Evolutionary conservation across 345 rosid genomes (phyloP).

Genomic region (Nephelium lappaceum): DNA sequence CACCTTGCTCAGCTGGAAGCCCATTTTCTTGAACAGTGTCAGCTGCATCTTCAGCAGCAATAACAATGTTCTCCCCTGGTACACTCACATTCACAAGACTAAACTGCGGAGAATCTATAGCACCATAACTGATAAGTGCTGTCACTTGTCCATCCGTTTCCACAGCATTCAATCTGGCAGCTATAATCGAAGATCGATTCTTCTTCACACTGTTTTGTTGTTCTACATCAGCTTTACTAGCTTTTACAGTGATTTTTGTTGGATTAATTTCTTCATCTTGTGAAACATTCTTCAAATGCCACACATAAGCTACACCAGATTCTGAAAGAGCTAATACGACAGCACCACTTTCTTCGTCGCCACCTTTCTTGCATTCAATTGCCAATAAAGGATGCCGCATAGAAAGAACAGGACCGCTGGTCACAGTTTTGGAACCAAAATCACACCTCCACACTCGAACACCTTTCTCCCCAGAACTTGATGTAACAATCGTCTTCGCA

Average conservation of each 20-base stretch:
- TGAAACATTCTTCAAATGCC: constrained; percentile 33
- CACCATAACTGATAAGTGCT: constrained; percentile 38
- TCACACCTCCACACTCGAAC: constrained; percentile 47
- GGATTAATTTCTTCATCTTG: constrained; percentile 32
- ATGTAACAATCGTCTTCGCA: constrained; percentile 40
- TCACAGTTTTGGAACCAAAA: constrained; percentile 29
- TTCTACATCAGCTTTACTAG: constrained; percentile 22
- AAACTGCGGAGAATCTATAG: constrained; percentile 39
- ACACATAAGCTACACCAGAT: constrained; percentile 38
- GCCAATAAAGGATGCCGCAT: constrained; percentile 33
- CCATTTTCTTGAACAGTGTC: constrained; percentile 23
- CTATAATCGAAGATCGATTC: constrained; percentile 23
- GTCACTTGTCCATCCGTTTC: constrained; percentile 22
- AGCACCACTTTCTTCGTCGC: constrained; percentile 18
- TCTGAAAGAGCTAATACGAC: constrained; percentile 39
- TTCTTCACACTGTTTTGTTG: constrained; percentile 33
- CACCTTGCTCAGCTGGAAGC: constrained; percentile 28
- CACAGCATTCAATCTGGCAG: constrained; percentile 32
- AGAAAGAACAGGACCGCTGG: constrained; percentile 35
- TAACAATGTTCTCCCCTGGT: constrained; percentile 33
- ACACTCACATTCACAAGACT: constrained; percentile 30
- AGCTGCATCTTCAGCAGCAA: constrained; percentile 28
- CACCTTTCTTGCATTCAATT: constrained; percentile 33
- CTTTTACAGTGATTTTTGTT: constrained; percentile 38
- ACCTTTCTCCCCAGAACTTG: constrained; percentile 35